Percentiles rank a stretch among this genome's conserved stretches.
These are phyloP conservation scores for Kickxella alabastrina DNA, from an alignment of 192 early-diverging fungal genomes.

Conservation along the genomic window DNA sequence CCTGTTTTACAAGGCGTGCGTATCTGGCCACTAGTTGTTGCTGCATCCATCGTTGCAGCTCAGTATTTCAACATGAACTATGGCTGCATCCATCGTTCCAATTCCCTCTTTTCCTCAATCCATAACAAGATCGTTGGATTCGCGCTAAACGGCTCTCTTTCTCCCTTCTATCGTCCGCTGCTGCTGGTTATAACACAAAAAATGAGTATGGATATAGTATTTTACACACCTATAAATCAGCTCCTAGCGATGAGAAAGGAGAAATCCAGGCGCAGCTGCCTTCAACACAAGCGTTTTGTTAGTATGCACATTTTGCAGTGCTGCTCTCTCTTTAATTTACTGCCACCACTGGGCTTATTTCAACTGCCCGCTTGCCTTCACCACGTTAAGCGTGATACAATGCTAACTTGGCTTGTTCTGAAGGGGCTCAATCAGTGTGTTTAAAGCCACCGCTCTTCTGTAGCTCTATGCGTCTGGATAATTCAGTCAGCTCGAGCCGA, in stretches of 20 bases:
- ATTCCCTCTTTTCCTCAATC: neutral
- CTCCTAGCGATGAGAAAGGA: conserved; percentile 33
- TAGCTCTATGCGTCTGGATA: too few relatives aligned
- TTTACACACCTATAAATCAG: conserved; percentile 29
- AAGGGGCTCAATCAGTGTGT: too few relatives aligned
- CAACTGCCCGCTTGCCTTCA: too few relatives aligned
- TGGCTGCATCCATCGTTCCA: neutral
- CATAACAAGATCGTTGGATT: conserved; percentile 5
- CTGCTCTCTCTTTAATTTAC: too few relatives aligned
- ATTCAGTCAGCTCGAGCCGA: too few relatives aligned
- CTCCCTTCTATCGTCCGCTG: neutral
- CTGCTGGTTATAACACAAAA: neutral
- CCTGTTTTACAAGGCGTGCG: too few relatives aligned
- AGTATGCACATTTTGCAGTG: neutral
- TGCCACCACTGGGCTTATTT: too few relatives aligned
- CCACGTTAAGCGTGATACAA: too few relatives aligned
- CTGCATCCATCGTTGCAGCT: neutral
- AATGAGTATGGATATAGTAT: conserved; percentile 7
- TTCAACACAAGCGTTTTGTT: conserved; percentile 7
- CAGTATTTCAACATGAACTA: neutral
- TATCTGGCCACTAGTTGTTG: neutral
- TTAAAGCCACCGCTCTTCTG: too few relatives aligned
- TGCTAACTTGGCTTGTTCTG: too few relatives aligned
- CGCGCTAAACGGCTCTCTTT: neutral
- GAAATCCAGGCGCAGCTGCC: conserved; percentile 1